Evolutionary conservation across 2,329 filamentous ascomycete genomes (phyloP).

Genomic region (Cercospora nicotianae): DNA sequence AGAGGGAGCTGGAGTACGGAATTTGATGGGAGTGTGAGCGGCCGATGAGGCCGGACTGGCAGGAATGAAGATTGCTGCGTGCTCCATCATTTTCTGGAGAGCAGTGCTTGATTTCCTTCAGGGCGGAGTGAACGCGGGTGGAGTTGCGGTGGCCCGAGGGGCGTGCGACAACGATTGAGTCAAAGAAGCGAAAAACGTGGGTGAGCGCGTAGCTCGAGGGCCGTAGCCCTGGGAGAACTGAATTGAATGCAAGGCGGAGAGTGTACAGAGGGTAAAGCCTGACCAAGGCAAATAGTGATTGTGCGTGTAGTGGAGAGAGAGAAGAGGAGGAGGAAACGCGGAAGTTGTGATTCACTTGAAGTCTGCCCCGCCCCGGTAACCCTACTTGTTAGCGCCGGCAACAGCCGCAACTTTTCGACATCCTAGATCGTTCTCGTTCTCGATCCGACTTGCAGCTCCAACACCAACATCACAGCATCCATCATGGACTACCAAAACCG

Average conservation of each 20-base stretch:
- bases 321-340: background rate
- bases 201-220: slow-evolving; percentile 11
- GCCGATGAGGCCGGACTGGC: slow-evolving; percentile 14
- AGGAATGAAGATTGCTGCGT: slow-evolving; percentile 18
- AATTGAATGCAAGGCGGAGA: slow-evolving; percentile 5
- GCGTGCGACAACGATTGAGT: background rate
- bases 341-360: slow-evolving; percentile 5
- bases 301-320: background rate
- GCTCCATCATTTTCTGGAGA: slow-evolving; percentile 6
- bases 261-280: slow-evolving; percentile 8
- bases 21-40: slow-evolving; percentile 11
- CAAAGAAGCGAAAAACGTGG: background rate
- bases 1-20: slow-evolving; percentile 10
- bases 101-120: slow-evolving; percentile 1
- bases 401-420: background rate
- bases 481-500: slow-evolving; percentile 67
- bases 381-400: background rate
- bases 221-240: slow-evolving; percentile 7
- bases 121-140: background rate
- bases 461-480: slow-evolving; percentile 1
- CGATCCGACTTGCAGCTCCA: background rate
- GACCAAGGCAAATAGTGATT: slow-evolving; percentile 13
- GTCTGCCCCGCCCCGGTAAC: background rate
- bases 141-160: background rate
- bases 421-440: background rate